Conservation (phyloP, 306 rosid genomes). For the Hippophae rhamnoides region DNA sequence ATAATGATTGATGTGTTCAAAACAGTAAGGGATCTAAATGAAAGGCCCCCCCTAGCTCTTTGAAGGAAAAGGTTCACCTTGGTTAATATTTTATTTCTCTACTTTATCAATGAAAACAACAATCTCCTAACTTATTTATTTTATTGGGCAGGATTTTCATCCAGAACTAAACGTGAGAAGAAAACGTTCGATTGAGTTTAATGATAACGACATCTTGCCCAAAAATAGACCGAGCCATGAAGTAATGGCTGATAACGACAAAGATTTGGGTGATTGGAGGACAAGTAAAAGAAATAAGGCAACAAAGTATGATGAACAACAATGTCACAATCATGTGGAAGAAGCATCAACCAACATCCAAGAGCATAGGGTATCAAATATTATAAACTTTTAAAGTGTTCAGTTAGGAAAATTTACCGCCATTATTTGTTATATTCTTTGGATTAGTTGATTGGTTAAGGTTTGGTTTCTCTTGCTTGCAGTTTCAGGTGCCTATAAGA, state of each 20-base stretch:
- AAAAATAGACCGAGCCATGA: not conserved
- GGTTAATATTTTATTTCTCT: no score
- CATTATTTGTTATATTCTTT: not conserved
- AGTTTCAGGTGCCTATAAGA: conserved; percentile 32
- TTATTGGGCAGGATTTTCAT: conserved; percentile 19
- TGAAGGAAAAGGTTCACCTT: no score
- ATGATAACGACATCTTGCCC: conserved; percentile 9
- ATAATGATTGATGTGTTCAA: no score
- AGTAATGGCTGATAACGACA: conserved; percentile 13
- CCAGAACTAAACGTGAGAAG: conserved; percentile 17
- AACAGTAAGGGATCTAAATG: no score
- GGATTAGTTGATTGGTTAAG: not conserved
- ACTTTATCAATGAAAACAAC: not conserved
- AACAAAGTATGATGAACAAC: conserved; percentile 27
- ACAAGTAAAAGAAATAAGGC: conserved; percentile 21
- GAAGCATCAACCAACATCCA: conserved; percentile 18
- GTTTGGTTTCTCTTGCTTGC: conserved; percentile 3
- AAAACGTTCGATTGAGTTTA: conserved; percentile 36
- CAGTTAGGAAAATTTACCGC: not conserved
- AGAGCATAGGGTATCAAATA: conserved; percentile 14
- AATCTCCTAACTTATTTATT: not conserved
- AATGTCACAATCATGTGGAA: conserved; percentile 17
- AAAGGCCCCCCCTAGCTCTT: no score
- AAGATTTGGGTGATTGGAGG: conserved; percentile 17
- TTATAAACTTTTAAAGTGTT: not conserved